Evolutionary conservation across 805 yeast species (phyloP), one percentile per base, ranked within the genome.

Genomic region (Maudiozyma pseudohumilis): DNA sequence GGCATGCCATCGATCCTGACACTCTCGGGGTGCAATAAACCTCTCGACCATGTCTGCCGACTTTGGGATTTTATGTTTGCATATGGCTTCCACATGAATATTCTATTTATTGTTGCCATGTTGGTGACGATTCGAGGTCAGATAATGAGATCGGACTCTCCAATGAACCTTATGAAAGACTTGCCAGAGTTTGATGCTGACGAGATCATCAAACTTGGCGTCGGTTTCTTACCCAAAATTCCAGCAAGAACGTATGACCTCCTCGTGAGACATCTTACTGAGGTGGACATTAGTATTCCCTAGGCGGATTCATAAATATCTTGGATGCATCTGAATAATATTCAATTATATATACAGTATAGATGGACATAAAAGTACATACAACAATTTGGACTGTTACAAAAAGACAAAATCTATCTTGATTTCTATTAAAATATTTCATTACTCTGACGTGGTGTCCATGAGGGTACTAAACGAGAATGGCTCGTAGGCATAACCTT

Each of bases 61-160:
- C 65, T 87, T 13, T 87, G 96, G 96, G 96, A 87, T 56, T 82
- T 87, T 46, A 61, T 86, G 48, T 81, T 87, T 59, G 94, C 96
- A 3, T 87, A 84, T 50, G 96, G 96, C 0, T 75, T 82, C 15
- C 95, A 88, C 52, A 70, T 86, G 77, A 87, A 88, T 59, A 72
- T 88, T 21, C 64, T 88, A 27, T 81, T 86, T 47, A 75, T 87
- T 3, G 84, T 86, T 7, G 89, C 96, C 1, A 2, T 95, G 54
- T 61, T 87, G 17, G 75, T 83, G 4, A 64, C 80, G 29, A 77
- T 81, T 41, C 65, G 96, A 40, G 70, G 76, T 8, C 61, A 68
- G 22, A 61, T 87, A n/a, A 56, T 88, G 39, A 62, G 61, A 12
- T 68, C 80, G 7, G 55, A 50, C 13, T 56, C 60, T 3, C 96